phyloP scores from a whole-genome alignment of 768 basidiomycete species.

The Flagelloscypha sp. region DNA sequence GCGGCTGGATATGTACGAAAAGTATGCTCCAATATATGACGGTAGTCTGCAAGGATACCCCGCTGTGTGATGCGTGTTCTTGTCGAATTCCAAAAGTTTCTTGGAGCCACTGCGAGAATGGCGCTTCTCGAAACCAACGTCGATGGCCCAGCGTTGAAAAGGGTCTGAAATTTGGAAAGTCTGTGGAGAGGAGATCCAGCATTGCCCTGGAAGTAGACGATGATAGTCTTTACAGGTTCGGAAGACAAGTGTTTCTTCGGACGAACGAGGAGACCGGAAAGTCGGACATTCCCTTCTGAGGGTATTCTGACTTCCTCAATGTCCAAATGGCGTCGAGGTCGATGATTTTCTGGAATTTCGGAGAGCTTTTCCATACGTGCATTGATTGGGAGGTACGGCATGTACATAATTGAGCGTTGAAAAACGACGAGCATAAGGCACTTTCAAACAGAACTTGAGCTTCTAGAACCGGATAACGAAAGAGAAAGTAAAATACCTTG shows the following conservation, averaged over 20 bases:
- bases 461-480: background rate
- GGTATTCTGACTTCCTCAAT: conserved; percentile 21
- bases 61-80: conserved; percentile 27
- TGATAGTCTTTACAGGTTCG: conserved; percentile 11
- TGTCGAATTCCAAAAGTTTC: conserved; percentile 44
- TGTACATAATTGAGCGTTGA: conserved; percentile 44
- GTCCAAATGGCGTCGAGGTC: conserved; percentile 16
- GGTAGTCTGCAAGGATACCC: conserved; percentile 34
- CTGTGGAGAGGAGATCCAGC: conserved; percentile 41
- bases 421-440: conserved; percentile 39
- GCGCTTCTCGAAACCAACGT: conserved; percentile 6
- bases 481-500: conserved; percentile 21
- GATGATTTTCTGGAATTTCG: conserved; percentile 8
- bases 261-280: conserved; percentile 20
- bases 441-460: conserved; percentile 15
- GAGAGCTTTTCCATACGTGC: conserved; percentile 27
- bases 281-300: conserved; percentile 10
- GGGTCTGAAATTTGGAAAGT: conserved; percentile 30
- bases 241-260: background rate
- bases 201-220: conserved; percentile 39
- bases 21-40: conserved; percentile 21
- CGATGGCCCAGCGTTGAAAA: conserved; percentile 16
- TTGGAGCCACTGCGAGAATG: conserved; percentile 35
- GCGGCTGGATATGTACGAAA: conserved; percentile 23
- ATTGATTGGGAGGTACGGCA: conserved; percentile 36